Evolutionary conservation across 2,329 filamentous ascomycete species (phyloP).

Genomic region (Arthrobotrys sphaeroides): DNA sequence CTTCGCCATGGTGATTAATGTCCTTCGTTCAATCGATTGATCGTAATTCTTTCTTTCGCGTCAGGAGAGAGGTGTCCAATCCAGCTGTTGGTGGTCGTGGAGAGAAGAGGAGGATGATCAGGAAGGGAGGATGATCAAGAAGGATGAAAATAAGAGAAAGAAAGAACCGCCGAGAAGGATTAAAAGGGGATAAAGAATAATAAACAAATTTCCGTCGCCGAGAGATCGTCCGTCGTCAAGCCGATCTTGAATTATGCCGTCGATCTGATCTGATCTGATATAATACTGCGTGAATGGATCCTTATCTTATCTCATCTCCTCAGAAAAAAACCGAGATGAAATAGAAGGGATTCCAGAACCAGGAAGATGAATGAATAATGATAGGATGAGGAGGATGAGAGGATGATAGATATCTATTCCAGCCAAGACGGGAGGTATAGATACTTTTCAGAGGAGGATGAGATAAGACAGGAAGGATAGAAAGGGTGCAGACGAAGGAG

Average conservation of each 20-base stretch:
- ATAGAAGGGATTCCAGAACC: background rate
- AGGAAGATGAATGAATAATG: background rate
- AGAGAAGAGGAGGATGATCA: background rate
- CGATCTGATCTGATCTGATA: background rate
- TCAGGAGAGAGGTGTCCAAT: background rate
- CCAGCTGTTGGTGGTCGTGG: background rate
- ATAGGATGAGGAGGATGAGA: background rate
- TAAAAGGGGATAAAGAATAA: too few species aligned
- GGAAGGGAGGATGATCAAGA: background rate
- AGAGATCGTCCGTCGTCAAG: too few species aligned
- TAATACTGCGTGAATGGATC: background rate
- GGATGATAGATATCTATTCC: slow-evolving; percentile 1
- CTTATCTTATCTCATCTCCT: background rate
- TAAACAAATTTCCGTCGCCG: too few species aligned
- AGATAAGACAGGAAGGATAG: background rate
- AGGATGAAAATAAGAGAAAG: background rate
- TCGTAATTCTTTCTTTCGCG: background rate
- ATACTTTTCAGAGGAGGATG: too few species aligned
- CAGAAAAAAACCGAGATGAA: background rate
- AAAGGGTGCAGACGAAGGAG: background rate
- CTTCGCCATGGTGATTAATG: slow-evolving; percentile 22
- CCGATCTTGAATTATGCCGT: too few species aligned
- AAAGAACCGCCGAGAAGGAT: background rate
- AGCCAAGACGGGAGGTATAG: slow-evolving; percentile 4
- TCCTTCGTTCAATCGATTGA: background rate